A percentile compares a stretch with the other conserved stretches of the same genome.
Evolutionary conservation across 2,329 filamentous ascomycete species (phyloP).

Genomic region (Diplodia sapinea): DNA sequence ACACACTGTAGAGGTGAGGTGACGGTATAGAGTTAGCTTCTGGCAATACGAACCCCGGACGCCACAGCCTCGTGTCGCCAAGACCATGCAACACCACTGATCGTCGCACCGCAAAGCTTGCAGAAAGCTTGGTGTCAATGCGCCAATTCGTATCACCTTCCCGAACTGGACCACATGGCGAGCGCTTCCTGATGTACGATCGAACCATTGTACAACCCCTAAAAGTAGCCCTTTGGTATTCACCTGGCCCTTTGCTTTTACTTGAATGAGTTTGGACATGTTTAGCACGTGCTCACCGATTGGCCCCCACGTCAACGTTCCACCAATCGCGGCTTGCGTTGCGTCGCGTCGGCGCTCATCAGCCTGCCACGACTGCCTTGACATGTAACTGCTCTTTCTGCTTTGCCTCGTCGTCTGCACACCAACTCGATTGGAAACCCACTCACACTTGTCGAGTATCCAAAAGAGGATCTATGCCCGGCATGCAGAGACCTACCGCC

Average conservation of each 20-base stretch:
- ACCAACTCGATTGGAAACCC: background rate
- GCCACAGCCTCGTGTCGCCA: conserved; percentile 10
- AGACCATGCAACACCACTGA: conserved; percentile 13
- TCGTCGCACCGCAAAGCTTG: conserved; percentile 9
- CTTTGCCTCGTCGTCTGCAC: too few relatives aligned
- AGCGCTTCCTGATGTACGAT: too few relatives aligned
- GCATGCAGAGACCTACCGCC: background rate
- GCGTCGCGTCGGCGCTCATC: too few relatives aligned
- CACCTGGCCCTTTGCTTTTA: too few relatives aligned
- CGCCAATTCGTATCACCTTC: background rate
- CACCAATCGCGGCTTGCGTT: too few relatives aligned
- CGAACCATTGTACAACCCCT: too few relatives aligned
- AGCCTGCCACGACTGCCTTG: too few relatives aligned
- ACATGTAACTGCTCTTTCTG: too few relatives aligned
- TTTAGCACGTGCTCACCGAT: too few relatives aligned
- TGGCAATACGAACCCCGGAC: background rate
- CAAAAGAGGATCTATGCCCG: background rate
- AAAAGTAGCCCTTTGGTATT: too few relatives aligned
- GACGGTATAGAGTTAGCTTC: conserved; percentile 8
- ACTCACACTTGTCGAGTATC: background rate
- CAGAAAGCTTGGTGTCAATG: conserved; percentile 20
- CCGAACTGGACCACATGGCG: background rate
- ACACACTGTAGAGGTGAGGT: background rate
- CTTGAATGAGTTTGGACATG: too few relatives aligned
- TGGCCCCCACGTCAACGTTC: too few relatives aligned